Evolutionary conservation across 2,329 filamentous ascomycete genomes (phyloP), one percentile per base, ranked within the genome.

Genomic region (Exophiala sp.): DNA sequence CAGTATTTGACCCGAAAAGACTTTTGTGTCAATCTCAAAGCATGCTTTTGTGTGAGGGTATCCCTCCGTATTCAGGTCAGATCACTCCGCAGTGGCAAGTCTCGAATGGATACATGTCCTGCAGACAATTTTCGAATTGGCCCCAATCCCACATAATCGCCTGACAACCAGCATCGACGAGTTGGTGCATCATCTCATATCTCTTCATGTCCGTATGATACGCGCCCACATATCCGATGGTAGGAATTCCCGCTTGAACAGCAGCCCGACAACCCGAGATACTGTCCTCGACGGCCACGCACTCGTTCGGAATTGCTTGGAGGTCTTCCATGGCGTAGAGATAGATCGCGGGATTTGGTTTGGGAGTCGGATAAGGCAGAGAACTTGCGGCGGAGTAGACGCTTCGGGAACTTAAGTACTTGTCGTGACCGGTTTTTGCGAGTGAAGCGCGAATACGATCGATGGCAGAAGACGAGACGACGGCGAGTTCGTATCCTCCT

Each of bases 341-440:
- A 76, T 96, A 96, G 73, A 96, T 87, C 62, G 89, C 88, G 14
- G 91, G 91, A 72, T 95, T 88, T 12, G 91, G 91, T 81, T 96
- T 96, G 72, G 84, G 88, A 51, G 89, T 91, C n/a, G 91, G 91
- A 66, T 78, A 83, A 53, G 82, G 76, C 63, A 96, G 80, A 54
- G 85, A 89, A 32, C 85, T 89, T 53, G 89, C 89, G 51, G 91
- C 91, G 41, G 85, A 89, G 80, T 88, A 96, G 69, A 95, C 80
- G 79, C 63, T 89, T 81, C 24, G 79, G 74, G n/a, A 18, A 18
- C 76, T 75, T 76, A 96, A 95, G 80, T 84, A 95, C 72, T 86
- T 84, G 71, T 85, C 85, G 70, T 92, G 87, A 58, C 81, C 83
- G 56, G 89, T 87, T 76, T 90, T 91, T 68, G 87, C 80, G 65